Percentiles rank a stretch among this genome's conserved stretches.
phyloP scores from a whole-genome alignment of 352 stramenopile species.

The Elongisporangium prolatum region DNA sequence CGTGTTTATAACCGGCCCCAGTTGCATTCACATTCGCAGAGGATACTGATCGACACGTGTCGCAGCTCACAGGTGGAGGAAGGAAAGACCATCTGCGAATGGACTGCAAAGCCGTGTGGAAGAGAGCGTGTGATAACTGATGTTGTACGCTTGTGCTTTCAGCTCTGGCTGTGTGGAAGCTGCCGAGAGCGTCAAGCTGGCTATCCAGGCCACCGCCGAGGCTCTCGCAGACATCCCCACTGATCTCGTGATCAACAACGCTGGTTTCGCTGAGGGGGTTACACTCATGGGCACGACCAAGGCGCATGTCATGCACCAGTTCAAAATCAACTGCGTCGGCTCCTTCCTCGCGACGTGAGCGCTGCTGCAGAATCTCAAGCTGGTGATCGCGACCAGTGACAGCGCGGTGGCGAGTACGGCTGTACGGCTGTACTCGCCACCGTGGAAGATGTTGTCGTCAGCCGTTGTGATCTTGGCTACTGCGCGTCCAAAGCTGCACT shows the following conservation, averaged over 20 bases:
- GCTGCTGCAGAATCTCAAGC: slow-evolving; percentile 40
- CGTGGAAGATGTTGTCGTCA: slow-evolving; percentile 4
- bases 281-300: slow-evolving; percentile 32
- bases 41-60: slow-evolving; percentile 35
- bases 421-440: slow-evolving; percentile 31
- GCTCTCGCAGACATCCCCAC: slow-evolving; percentile 30
- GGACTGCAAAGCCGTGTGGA: background rate
- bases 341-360: slow-evolving; percentile 54
- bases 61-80: slow-evolving; percentile 9
- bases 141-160: background rate
- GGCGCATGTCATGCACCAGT: slow-evolving; percentile 45
- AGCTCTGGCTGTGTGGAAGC: slow-evolving; percentile 29
- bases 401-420: slow-evolving; percentile 33
- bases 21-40: slow-evolving; percentile 24
- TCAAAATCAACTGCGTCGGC: slow-evolving; percentile 61
- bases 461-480: slow-evolving; percentile 34
- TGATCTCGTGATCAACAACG: slow-evolving; percentile 77
- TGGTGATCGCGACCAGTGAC: slow-evolving; percentile 20
- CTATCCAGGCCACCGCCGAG: slow-evolving; percentile 37
- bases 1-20: slow-evolving; percentile 44
- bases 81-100: background rate
- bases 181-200: slow-evolving; percentile 42
- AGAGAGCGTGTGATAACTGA: background rate
- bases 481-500: slow-evolving; percentile 43
- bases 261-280: slow-evolving; percentile 28